Conservation (phyloP, 805 yeast species). For the Ogataea nonfermentans region DNA sequence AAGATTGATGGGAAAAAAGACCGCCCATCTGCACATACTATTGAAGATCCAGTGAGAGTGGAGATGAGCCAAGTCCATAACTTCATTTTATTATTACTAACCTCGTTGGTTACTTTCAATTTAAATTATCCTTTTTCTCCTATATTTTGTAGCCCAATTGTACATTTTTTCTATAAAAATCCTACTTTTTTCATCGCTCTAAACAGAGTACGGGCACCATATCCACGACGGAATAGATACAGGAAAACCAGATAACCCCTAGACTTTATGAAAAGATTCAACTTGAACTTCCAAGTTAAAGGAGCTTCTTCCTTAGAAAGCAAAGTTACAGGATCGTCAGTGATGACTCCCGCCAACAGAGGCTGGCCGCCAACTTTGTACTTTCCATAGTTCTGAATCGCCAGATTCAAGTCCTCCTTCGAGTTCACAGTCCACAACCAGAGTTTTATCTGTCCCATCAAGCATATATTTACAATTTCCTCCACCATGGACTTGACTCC, state of each 20-base stretch:
- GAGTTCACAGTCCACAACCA: slow-evolving; percentile 40
- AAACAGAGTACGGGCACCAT: slow-evolving; percentile 1
- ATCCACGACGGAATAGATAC: slow-evolving; percentile 21
- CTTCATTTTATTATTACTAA: not conserved
- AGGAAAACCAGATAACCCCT: slow-evolving; percentile 19
- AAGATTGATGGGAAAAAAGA: slow-evolving; percentile 11
- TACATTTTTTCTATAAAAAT: slow-evolving; percentile 2
- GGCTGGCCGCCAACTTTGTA: slow-evolving; percentile 26
- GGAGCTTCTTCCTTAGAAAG: slow-evolving; percentile 1
- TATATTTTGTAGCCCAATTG: slow-evolving; percentile 2
- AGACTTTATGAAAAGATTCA: slow-evolving; percentile 17
- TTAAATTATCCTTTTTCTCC: slow-evolving; percentile 2
- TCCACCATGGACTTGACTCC: slow-evolving; percentile 21
- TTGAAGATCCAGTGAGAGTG: not conserved
- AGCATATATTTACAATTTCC: slow-evolving; percentile 18
- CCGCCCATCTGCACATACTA: slow-evolving; percentile 7
- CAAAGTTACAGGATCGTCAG: slow-evolving; percentile 21
- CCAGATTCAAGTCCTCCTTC: slow-evolving; percentile 22
- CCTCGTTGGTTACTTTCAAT: not conserved
- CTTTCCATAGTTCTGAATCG: slow-evolving; percentile 14
- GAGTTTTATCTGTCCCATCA: slow-evolving; percentile 23
- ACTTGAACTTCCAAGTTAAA: slow-evolving; percentile 7
- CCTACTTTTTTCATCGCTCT: slow-evolving; percentile 2
- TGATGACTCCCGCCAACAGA: slow-evolving; percentile 15
- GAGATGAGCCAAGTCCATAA: not conserved